Base-by-base conservation (phyloP, 345 rosid species). In the Populus alba region DNA sequence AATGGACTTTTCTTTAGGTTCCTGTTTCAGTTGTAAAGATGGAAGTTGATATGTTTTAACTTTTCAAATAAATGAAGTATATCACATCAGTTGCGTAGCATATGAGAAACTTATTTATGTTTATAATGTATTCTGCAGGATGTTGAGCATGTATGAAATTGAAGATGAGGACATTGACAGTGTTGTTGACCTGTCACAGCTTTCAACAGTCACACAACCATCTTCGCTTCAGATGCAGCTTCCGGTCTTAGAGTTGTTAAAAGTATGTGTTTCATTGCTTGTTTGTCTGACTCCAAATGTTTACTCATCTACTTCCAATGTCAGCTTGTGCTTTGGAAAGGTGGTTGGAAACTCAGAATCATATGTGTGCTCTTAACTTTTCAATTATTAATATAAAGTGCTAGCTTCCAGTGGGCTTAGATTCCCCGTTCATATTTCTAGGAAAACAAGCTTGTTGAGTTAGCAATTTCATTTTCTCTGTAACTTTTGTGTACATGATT, bases 161-260 rank as follows among this genome's bases (percentile, higher is more conserved):
- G 86, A 83, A 79, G 98, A 91, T 71, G 94, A 93, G 82, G 99
- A 95, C 77, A 70, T 90, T 62, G 96, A 90, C 72, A 86, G 87
- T 81, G 86, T 81, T 86, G 69, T 76, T 72, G 97, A 91, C 73
- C 89, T 70, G 70, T 80, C 94, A 75, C 90, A 88, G 53, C 81
- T 79, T 74, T 84, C 90, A 73, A 73, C 78, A 23, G 72, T 82
- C 55, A 66, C 81, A 66, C 94, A 91, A 74, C 73, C 83, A 75
- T 81, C 97, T 85, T 77, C 88, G 22, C 85, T 89, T 75, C 97
- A 90, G 87, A 85, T 78, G 76, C 99, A 95, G 87, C 91, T 93
- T 61, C 99, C 99, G 55, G 84, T 91, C 75, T 71, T 93, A 81
- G 99, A 95, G 83, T 81, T 93, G 87, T 88, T 95, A 71, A 95